Conservation (phyloP, 306 rosid genomes). For the Styphnolobium japonicum region DNA sequence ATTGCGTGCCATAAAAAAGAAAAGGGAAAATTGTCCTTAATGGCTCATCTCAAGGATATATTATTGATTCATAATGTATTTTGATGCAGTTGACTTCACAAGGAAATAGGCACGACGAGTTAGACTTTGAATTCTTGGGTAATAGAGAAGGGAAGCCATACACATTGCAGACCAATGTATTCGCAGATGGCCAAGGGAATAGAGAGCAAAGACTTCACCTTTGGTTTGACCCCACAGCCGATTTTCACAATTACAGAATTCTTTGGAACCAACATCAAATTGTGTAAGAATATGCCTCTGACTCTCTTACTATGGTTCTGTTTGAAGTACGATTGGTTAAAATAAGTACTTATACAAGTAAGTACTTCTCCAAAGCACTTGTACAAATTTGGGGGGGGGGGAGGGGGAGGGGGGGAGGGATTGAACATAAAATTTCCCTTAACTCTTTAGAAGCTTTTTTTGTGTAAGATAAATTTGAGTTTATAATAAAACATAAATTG, state of each 20-base stretch:
- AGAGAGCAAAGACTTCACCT: slow-evolving; percentile 56
- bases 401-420: too few species aligned
- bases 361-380: background rate
- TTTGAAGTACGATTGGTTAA: background rate
- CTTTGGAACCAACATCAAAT: slow-evolving; percentile 65
- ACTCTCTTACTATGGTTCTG: background rate
- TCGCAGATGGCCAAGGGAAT: slow-evolving; percentile 34
- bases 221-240: slow-evolving; percentile 61
- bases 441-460: too few species aligned
- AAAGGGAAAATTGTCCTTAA: background rate
- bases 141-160: slow-evolving; percentile 40
- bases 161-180: slow-evolving; percentile 58
- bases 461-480: too few species aligned
- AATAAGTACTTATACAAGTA: background rate
- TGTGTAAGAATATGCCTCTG: slow-evolving; percentile 38
- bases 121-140: slow-evolving; percentile 71
- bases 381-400: too few species aligned
- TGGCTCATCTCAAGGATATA: background rate
- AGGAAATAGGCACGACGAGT: slow-evolving; percentile 41
- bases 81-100: slow-evolving; percentile 41
- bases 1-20: background rate
- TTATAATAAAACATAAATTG: background rate
- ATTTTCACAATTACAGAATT: slow-evolving; percentile 46
- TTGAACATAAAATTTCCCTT: too few species aligned
- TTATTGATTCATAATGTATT: background rate